A percentile compares a stretch with the other conserved stretches of the same genome.
phyloP scores from a whole-genome alignment of 2,329 filamentous ascomycete species.

The Colletotrichum echinochloae region DNA sequence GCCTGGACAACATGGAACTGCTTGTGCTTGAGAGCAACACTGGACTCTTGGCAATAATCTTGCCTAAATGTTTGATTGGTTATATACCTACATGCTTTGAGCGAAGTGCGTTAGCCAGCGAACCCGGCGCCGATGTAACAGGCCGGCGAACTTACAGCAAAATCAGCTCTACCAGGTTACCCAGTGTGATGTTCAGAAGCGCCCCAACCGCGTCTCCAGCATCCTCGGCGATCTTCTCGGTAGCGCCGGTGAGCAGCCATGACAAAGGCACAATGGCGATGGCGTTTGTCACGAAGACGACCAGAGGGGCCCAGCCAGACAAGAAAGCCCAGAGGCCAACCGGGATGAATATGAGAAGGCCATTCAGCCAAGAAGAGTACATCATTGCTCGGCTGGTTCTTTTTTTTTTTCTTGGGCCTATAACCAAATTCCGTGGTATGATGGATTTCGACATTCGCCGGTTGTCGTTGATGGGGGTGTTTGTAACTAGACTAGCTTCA shows the following conservation, averaged over 20 bases:
- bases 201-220: constrained; percentile 70
- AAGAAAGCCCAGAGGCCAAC: constrained; percentile 70
- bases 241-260: constrained; percentile 68
- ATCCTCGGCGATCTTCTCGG: constrained; percentile 68
- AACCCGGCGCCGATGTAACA: background rate
- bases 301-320: constrained; percentile 49
- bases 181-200: constrained; percentile 71
- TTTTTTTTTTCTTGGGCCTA: no score
- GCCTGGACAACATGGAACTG: constrained; percentile 83
- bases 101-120: constrained; percentile 38
- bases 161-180: constrained; percentile 73
- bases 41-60: constrained; percentile 47
- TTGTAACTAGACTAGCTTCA: background rate
- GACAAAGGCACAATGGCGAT: constrained; percentile 71
- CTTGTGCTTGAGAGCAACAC: constrained; percentile 64
- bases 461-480: background rate
- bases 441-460: background rate
- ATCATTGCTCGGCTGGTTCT: constrained; percentile 42
- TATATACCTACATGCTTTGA: constrained; percentile 49
- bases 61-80: no score
- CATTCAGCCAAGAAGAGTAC: constrained; percentile 66
- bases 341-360: constrained; percentile 77
- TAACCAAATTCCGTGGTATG: background rate
- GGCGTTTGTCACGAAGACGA: constrained; percentile 70
- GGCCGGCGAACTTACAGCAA: constrained; percentile 58